phyloP scores from a whole-genome alignment of 2,329 filamentous ascomycete genomes.

The Claviceps fusiformis region DNA sequence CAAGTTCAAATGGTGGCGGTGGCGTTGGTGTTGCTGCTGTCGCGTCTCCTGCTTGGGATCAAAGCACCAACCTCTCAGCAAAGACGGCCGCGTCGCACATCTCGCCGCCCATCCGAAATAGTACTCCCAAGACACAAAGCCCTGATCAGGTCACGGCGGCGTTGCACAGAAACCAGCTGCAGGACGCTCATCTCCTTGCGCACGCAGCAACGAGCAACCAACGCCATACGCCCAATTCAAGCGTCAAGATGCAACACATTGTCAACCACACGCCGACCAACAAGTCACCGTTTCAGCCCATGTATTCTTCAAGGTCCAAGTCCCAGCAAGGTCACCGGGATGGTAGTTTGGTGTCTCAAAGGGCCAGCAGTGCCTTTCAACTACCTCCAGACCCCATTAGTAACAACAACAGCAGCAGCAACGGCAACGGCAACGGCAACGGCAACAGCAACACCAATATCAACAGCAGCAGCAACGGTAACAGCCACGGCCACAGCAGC shows the following conservation, averaged over 20 bases:
- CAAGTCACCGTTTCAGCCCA: conserved; percentile 17
- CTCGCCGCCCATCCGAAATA: not conserved
- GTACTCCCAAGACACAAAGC: not conserved
- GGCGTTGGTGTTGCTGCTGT: not conserved
- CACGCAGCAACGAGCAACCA: conserved; percentile 7
- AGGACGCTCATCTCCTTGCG: conserved; percentile 4
- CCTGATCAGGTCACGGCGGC: conserved; percentile 1
- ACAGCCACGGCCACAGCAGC: not conserved
- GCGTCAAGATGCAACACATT: conserved; percentile 12
- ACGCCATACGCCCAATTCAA: conserved; percentile 13
- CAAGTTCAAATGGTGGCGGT: not conserved
- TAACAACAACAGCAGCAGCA: not conserved
- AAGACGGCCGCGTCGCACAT: not conserved
- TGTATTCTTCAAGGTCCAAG: conserved; percentile 14
- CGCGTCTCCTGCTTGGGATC: not conserved
- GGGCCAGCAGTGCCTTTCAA: conserved; percentile 3
- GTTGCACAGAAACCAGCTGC: conserved; percentile 2
- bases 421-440: too few relatives aligned
- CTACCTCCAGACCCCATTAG: conserved; percentile 2
- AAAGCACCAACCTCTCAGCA: not conserved
- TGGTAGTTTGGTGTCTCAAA: not conserved
- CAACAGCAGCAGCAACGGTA: not conserved
- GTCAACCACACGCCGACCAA: conserved; percentile 11
- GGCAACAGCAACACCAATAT: not conserved
- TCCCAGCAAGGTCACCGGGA: conserved; percentile 20